These are phyloP conservation scores for Pyrus hybrid DNA, from an alignment of 331 rosid genomes.

Conservation along the genomic window DNA sequence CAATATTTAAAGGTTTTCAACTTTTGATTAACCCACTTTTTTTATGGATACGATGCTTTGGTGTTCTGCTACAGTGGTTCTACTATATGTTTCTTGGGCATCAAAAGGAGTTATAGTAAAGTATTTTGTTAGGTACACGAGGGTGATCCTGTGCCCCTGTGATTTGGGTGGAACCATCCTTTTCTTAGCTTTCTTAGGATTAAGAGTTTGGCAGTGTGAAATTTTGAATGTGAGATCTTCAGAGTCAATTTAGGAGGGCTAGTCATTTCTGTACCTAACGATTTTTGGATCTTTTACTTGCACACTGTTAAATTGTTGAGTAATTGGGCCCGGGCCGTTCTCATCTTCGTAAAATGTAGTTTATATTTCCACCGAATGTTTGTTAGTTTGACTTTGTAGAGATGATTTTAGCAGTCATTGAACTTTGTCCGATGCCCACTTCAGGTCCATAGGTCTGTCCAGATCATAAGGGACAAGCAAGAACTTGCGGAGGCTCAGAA, in stretches of 20 bases:
- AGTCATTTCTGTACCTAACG: background rate
- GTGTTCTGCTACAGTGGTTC: background rate
- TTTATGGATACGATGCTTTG: background rate
- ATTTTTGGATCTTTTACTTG: background rate
- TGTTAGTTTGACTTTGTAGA: background rate
- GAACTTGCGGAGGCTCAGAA: conserved; percentile 93
- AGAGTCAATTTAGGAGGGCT: background rate
- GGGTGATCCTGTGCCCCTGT: background rate
- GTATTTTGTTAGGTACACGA: background rate
- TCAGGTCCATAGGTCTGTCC: conserved; percentile 96
- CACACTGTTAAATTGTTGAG: background rate
- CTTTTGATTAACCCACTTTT: background rate
- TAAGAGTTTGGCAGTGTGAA: background rate
- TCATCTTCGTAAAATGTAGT: background rate
- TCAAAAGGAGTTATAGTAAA: background rate
- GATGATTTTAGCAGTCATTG: background rate
- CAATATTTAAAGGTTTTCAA: too few species aligned
- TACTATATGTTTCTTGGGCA: background rate
- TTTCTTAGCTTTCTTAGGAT: background rate
- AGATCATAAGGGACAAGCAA: conserved; percentile 93
- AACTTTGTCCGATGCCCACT: conserved; percentile 11
- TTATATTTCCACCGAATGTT: background rate
- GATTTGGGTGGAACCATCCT: background rate
- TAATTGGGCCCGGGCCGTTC: background rate
- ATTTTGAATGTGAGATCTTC: too few species aligned